Evolutionary conservation across 352 stramenopile genomes (phyloP), one percentile per base, ranked within the genome.

Genomic region (Phytophthora nicotianae): DNA sequence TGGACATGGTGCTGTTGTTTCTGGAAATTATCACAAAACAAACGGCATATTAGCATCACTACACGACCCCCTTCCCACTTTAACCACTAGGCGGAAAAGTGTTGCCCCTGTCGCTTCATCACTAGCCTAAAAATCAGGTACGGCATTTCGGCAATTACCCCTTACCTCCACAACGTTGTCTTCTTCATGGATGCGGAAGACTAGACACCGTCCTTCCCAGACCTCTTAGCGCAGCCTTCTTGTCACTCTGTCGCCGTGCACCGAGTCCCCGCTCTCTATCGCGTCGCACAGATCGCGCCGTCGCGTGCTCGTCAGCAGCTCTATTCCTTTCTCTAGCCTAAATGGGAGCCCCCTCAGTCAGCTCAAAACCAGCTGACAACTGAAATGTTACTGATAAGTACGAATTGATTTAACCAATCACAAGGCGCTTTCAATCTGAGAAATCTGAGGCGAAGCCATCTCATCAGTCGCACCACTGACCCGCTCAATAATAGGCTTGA

Each of bases 141-240:
- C 9, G 10, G 13, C 38, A 20, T n/a, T 11, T 3, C 26, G 21
- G 23, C 17, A 35, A 29, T 27, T 29, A 51, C 16, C 14, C 16
- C 59, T 40, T 29, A 76, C 68, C 64, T 69, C 68, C 68, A 76
- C 46, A 75, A 49, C 19, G 50, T 29, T 42, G 61, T 65, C 63
- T 76, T 76, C 64, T 76, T 76, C 68, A 76, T 76, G 45, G 38
- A 23, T 54, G 45, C 42, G 33, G 13, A 50, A 42, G 9, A 19
- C 26, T 5, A 41, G 46, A 7, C 43, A 14, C n/a, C 16, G n/a
- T 24, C 20, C 48, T 33, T 40, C 23, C 29, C 26, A 32, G 26
- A 48, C 35, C 10, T 9, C 58, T 32, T 35, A 62, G 38, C 27
- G 41, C 24, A 48, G 26, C 47, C 26, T 33, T 19, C 43, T 27